Base-by-base conservation (phyloP, 2,329 filamentous ascomycete species). In the Dendryphion nanum region DNA sequence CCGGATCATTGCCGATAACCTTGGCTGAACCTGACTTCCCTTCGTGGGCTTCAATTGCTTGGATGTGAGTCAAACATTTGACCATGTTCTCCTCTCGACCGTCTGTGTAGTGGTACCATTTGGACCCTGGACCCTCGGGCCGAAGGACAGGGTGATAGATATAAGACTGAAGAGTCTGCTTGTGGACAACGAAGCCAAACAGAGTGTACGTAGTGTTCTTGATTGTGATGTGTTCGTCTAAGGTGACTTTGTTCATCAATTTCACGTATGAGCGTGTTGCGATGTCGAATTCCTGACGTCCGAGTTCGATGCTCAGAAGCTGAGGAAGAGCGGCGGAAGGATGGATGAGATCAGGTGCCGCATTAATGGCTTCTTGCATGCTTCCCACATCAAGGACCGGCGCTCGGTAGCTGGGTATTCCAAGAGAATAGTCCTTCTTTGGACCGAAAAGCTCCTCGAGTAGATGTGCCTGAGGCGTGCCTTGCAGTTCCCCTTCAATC, bases 81-180 rank as follows among this genome's bases (percentile, higher is more conserved):
- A 83, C 77, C 35, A 72, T 70, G 40, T 77, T 77, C 20, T 75
- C 74, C 19, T 74, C 72, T 38, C 62, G 63, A 31, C 70, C 72
- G 45, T 78, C 75, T 20, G 77, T 72, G 46, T 81, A 82, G 21
- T 71, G 73, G 38, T 82, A 75, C 80, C 80, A 83, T 31, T 71
- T 74, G 6, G 72, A 69, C 7, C 70, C 72, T 5, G 73, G 73
- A 2, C 79, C 78, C 30, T 70, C 69, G 1, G 80, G 80, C 19
- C 79, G 72, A 33, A 83, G 59, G 21, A 81, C 74, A n/a, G 76
- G 73, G 48, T 79, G 77, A 61, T 81, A 83, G 24, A 75, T 70
- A 33, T 74, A 74, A 4, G 78, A 82, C 15, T 75, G 75, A 13
- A 81, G 72, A 30, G 72, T 72, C 18, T 78, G 79, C 42, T 74